These are phyloP conservation scores for Chamaecyparis obtusa DNA, from an alignment of 75 land plant genomes.

Conservation along the genomic window DNA sequence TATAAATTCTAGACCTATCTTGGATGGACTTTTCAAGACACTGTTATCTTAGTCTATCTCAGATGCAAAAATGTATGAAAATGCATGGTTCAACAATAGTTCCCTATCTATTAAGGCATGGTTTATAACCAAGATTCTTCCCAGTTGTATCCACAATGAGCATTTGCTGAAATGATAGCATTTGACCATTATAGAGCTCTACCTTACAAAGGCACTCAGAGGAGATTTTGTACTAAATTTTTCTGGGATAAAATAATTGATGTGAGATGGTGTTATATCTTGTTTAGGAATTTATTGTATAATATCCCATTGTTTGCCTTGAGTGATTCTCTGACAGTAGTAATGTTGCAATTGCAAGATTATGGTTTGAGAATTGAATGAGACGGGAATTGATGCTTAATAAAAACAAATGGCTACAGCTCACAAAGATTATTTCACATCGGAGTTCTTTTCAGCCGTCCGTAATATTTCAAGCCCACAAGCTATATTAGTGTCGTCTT, in stretches of 20 bases:
- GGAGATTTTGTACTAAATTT: constrained; percentile 62
- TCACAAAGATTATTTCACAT: constrained; percentile 67
- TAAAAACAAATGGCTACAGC: constrained; percentile 71
- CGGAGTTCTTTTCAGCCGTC: constrained; percentile 10
- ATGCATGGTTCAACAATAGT: constrained; percentile 70
- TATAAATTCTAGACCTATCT: constrained; percentile 39
- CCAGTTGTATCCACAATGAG: constrained; percentile 79
- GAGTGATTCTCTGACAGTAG: constrained; percentile 81
- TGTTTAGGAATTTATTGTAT: constrained; percentile 53
- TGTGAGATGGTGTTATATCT: constrained; percentile 72
- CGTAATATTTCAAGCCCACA: constrained; percentile 41
- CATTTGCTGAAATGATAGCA: constrained; percentile 80
- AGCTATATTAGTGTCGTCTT: constrained; percentile 73
- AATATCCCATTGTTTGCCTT: constrained; percentile 86
- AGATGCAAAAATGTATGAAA: constrained; percentile 59
- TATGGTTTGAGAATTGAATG: constrained; percentile 86
- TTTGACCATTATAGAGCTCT: constrained; percentile 78
- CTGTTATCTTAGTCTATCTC: constrained; percentile 50
- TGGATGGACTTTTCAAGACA: not conserved
- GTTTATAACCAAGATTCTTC: constrained; percentile 93
- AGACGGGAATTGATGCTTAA: constrained; percentile 70
- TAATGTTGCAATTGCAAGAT: constrained; percentile 62
- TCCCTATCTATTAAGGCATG: constrained; percentile 75
- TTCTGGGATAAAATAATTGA: constrained; percentile 82
- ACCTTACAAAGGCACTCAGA: constrained; percentile 65